Conservation (phyloP, 179 eudicot species). For the Beta lomatogona region DNA sequence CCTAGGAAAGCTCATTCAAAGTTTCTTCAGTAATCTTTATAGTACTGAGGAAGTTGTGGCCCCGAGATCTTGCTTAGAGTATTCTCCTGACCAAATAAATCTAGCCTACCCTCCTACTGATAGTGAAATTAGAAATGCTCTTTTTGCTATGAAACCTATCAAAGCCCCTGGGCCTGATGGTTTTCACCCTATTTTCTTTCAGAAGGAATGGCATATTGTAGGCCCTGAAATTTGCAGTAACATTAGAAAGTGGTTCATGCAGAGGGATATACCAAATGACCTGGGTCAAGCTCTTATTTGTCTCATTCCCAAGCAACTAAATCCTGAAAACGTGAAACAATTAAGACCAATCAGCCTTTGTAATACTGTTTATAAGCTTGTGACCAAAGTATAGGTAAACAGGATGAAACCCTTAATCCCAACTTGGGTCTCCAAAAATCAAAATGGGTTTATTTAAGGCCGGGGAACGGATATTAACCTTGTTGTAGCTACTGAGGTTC, state of each 20-base stretch:
- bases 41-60: no score
- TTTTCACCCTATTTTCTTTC: no score
- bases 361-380: neutral
- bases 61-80: no score
- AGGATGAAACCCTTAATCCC: neutral
- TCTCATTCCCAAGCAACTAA: neutral
- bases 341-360: neutral
- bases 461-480: neutral
- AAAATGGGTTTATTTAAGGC: neutral
- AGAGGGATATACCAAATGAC: no score
- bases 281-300: neutral
- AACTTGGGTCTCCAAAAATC: neutral
- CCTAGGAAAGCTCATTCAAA: no score
- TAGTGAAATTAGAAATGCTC: no score
- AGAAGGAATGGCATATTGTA: neutral
- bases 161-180: no score
- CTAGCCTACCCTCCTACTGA: no score
- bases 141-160: no score
- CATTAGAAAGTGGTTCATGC: neutral
- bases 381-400: neutral
- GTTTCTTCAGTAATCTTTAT: no score
- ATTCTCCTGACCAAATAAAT: no score
- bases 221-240: neutral
- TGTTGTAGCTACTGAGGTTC: neutral
- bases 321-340: neutral